Percentiles rank a stretch among this genome's conserved stretches.
Conservation (phyloP, 2,329 filamentous ascomycete genomes). For the Ophiosphaerella herpotricha region DNA sequence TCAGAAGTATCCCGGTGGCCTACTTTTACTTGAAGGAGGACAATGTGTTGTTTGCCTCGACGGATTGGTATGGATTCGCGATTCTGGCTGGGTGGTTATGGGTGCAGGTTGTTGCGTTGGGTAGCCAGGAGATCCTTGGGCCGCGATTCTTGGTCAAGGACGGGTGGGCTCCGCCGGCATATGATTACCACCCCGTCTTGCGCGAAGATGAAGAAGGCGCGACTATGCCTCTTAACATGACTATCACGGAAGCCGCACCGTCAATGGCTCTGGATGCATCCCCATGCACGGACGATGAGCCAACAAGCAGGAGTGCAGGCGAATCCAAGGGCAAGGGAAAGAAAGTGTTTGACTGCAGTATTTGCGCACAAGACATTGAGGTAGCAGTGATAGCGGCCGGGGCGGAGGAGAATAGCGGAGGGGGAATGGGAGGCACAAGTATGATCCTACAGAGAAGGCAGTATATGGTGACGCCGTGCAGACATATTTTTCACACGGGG, state of each 20-base stretch:
- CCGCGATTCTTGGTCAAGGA: constrained; percentile 83
- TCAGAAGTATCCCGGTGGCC: constrained; percentile 77
- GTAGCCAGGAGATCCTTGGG: constrained; percentile 80
- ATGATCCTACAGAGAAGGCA: constrained; percentile 76
- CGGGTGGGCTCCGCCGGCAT: constrained; percentile 70
- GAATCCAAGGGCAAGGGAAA: constrained; percentile 57
- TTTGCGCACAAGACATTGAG: constrained; percentile 90
- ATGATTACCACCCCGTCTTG: constrained; percentile 93
- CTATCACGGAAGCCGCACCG: constrained; percentile 23
- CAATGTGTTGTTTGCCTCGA: constrained; percentile 79
- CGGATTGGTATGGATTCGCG: constrained; percentile 68
- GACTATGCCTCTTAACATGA: constrained; percentile 73
- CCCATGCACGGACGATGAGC: constrained; percentile 11
- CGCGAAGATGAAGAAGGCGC: constrained; percentile 82
- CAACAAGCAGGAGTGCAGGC: constrained; percentile 32
- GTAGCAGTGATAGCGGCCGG: constrained; percentile 74
- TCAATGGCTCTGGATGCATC: constrained; percentile 12
- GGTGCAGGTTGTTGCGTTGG: constrained; percentile 80
- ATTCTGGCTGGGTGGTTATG: constrained; percentile 79
- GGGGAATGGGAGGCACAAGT: constrained; percentile 49
- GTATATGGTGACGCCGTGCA: constrained; percentile 97
- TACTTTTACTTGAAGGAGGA: constrained; percentile 81
- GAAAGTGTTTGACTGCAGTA: constrained; percentile 83
- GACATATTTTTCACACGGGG: constrained; percentile 90
- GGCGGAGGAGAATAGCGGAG: constrained; percentile 29